Percentiles rank a stretch among this genome's conserved stretches.
These are phyloP conservation scores for Candida suzukii DNA, from an alignment of 805 yeast species.

Conservation along the genomic window DNA sequence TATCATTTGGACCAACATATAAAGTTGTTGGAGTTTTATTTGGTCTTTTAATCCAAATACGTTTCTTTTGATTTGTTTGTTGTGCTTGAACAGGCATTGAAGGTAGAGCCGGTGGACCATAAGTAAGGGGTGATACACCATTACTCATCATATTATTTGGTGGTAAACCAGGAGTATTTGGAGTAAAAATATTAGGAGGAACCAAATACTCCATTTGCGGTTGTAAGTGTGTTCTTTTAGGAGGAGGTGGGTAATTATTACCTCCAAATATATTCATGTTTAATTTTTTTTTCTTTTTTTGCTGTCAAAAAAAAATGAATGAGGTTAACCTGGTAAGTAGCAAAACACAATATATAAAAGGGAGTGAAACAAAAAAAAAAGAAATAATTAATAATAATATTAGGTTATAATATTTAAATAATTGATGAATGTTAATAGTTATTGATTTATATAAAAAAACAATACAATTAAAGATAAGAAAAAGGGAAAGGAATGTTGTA, in stretches of 20 bases:
- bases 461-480: too few species aligned
- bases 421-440: too few species aligned
- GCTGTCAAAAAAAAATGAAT: too few species aligned
- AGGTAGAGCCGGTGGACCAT: slow-evolving; percentile 2
- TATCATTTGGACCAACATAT: slow-evolving; percentile 49
- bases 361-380: too few species aligned
- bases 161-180: neutral
- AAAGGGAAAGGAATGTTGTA: too few species aligned
- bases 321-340: too few species aligned
- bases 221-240: neutral
- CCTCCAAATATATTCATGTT: neutral
- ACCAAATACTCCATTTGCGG: neutral
- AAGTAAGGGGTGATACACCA: neutral
- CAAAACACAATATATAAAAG: too few species aligned
- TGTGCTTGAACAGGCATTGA: neutral
- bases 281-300: neutral
- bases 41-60: slow-evolving; percentile 51
- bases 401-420: too few species aligned
- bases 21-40: slow-evolving; percentile 65
- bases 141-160: neutral
- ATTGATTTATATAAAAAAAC: too few species aligned
- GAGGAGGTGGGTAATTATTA: neutral
- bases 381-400: too few species aligned
- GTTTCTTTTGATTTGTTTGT: slow-evolving; percentile 16
- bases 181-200: neutral